These are phyloP conservation scores for Saccharomycopsis fermentans DNA, from an alignment of 805 yeast species.

Conservation along the genomic window DNA sequence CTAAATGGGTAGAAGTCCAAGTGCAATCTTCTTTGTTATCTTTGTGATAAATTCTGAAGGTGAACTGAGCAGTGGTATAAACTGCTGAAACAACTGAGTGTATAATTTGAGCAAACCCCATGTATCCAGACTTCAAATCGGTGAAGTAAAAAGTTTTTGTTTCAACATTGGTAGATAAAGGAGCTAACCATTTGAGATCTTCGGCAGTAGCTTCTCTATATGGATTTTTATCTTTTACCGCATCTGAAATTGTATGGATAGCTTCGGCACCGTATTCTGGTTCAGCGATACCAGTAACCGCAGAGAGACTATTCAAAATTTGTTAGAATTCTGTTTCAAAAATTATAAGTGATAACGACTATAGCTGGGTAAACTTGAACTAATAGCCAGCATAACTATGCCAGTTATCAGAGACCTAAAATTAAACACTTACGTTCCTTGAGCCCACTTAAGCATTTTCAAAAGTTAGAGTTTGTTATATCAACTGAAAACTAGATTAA, in stretches of 20 bases:
- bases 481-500: too few relatives aligned
- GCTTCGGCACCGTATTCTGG: slow-evolving; percentile 94
- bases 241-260: slow-evolving; percentile 69
- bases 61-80: slow-evolving; percentile 86
- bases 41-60: slow-evolving; percentile 66
- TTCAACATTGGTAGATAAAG: slow-evolving; percentile 82
- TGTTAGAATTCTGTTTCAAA: neutral
- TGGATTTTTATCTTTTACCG: slow-evolving; percentile 46
- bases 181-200: slow-evolving; percentile 70
- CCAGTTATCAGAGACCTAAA: too few relatives aligned
- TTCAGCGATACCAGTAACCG: slow-evolving; percentile 94
- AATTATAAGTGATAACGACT: neutral
- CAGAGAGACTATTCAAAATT: slow-evolving; percentile 55
- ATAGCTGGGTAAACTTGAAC: too few relatives aligned
- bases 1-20: slow-evolving; percentile 91
- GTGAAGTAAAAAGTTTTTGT: slow-evolving; percentile 88
- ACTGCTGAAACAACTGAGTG: slow-evolving; percentile 81
- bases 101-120: slow-evolving; percentile 89
- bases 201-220: slow-evolving; percentile 47
- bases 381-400: neutral
- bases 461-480: neutral
- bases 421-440: slow-evolving; percentile 16
- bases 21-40: slow-evolving; percentile 40
- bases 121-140: slow-evolving; percentile 47
- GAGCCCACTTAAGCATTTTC: slow-evolving; percentile 22